Base-by-base conservation (phyloP, 805 yeast genomes). In the Kodamaea leandrae region DNA sequence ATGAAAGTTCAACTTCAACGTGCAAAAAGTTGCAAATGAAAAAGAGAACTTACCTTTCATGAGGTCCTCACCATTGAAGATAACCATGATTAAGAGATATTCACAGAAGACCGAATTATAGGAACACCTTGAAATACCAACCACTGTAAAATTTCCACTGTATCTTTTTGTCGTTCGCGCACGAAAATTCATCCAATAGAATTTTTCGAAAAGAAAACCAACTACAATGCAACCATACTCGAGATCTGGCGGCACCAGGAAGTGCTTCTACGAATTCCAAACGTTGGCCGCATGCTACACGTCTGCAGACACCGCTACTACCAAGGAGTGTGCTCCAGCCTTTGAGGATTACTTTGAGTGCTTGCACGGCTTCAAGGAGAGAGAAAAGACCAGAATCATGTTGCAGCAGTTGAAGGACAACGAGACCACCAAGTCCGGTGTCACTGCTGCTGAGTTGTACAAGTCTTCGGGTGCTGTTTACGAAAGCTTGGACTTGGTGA, bases 281-380 rank as follows among this genome's bases (percentile, higher is more conserved):
- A 60, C 70, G 8, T 60, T 68, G 40, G 61, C 63, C 38, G 71
- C 68, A 15, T 70, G 75, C 48, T 67, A 61, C 58, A 68, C 74
- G 2, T 64, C 73, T 14, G 74, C 72, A 8, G 74, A 68, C 39
- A 70, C 74, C 25, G 55, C 57, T 25, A 37, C 64, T 39, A 65
- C 63, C 46, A 69, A 68, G 54, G 66, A 58, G 51, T 70, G 75
- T 52, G 59, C 63, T 24, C 74, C 74, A 13, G 60, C 55, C 28
- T 70, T 63, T 48, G 74, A 70, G 46, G 75, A 70, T 57, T 70
- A 70, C 61, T 64, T 58, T 43, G 75, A 70, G 50, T 70, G 75
- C 52, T 64, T 70, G 54, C 75, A 70, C 52, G 75, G 75, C 19
- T 60, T 50, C 49, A 70, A 70, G 50, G 75, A 70, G 52, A 65